Base-by-base conservation (phyloP, 192 early-diverging fungal species). In the Geranomyces michiganensis region DNA sequence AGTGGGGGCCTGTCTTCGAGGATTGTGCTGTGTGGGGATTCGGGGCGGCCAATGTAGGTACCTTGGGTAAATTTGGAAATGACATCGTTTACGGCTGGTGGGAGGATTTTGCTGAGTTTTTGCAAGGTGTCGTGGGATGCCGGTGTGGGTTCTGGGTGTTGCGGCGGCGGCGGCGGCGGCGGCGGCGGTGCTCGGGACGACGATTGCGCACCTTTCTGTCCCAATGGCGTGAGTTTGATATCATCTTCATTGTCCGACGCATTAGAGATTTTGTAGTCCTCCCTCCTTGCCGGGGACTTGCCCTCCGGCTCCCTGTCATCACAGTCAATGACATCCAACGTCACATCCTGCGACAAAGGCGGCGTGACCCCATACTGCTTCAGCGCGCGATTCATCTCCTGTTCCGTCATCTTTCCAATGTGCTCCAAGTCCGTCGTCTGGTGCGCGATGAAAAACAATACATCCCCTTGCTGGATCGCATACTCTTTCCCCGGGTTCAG, bases 171-270 rank as follows among this genome's bases (percentile, higher is more conserved):
- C n/a, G n/a, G n/a, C n/a, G n/a, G n/a, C n/a, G n/a, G 36, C 36
- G 36, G 36, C 36, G 36, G 10, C 36, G 36, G 10, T 41, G 36
- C 3, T 41, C 10, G 36, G 5, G 36, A 41, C 36, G 3, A 10
- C 36, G n/a, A n/a, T n/a, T n/a, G n/a, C n/a, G n/a, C n/a, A n/a
- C n/a, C n/a, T 41, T 41, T 41, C 10, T 10, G 3, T 41, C 36
- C 5, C 36, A 3, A 41, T 10, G 10, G 36, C 36, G 36, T 10
- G 51, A 53, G 26, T 60, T 27, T 26, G 6, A 19, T 60, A 1
- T 32, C 58, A 32, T 32, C 31, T 60, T 60, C 58, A 60, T 60
- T 27, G 17, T 60, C 58, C 27, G 58, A 60, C 19, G 58, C 58
- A 29, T 60, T 60, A 3, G 29, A 4, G 17, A 60, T 60, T 8